These are phyloP conservation scores for Schizopora paradoxa DNA, from an alignment of 1,284 basidiomycete genomes.

Conservation along the genomic window DNA sequence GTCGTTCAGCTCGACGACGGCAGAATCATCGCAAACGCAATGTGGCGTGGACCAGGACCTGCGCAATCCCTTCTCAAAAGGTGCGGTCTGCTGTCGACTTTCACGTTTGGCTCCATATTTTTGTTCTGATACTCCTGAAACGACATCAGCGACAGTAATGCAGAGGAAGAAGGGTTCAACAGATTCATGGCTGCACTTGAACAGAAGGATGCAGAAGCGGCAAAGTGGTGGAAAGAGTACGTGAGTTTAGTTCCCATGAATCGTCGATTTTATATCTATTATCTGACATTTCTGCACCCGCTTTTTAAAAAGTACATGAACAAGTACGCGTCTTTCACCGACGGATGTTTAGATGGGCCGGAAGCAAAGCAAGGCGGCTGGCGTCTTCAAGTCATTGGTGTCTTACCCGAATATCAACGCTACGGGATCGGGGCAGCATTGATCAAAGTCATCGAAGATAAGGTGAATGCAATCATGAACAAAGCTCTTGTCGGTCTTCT, in stretches of 20 bases:
- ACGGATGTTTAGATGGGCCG: constrained; percentile 4
- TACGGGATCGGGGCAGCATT: constrained; percentile 14
- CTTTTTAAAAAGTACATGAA: constrained; percentile 17
- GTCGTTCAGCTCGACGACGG: constrained; percentile 15
- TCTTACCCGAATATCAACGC: constrained; percentile 10
- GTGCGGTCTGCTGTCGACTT: background rate
- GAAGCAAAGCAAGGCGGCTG: constrained; percentile 10
- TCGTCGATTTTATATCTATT: background rate
- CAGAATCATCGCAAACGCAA: constrained; percentile 21
- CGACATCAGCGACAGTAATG: background rate
- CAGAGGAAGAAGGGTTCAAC: constrained; percentile 7
- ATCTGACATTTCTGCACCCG: no score
- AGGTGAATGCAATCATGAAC: background rate
- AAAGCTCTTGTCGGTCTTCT: no score
- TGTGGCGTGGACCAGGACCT: constrained; percentile 22
- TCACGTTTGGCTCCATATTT: background rate
- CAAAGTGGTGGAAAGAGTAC: constrained; percentile 13
- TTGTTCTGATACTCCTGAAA: background rate
- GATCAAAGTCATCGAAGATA: constrained; percentile 6
- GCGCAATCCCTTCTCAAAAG: constrained; percentile 17
- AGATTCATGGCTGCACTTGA: constrained; percentile 7
- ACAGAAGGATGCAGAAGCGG: constrained; percentile 3
- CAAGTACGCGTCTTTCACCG: constrained; percentile 10
- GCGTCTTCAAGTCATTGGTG: constrained; percentile 18
- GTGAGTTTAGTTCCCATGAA: constrained; percentile 10